phyloP scores from a whole-genome alignment of 2,329 filamentous ascomycete genomes.

The Colletotrichum kahawae region DNA sequence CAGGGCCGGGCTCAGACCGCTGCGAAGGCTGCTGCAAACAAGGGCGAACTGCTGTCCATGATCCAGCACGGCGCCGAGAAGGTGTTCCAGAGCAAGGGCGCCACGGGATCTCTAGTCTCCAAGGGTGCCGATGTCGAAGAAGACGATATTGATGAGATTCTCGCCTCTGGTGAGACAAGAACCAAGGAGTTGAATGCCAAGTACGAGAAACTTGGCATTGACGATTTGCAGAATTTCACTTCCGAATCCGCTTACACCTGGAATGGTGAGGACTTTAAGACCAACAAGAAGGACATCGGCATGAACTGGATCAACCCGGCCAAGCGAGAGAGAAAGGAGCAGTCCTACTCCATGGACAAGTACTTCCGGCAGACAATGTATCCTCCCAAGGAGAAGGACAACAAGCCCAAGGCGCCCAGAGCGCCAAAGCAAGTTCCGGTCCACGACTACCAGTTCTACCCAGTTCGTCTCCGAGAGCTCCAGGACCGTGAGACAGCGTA shows the following conservation, averaged over 20 bases:
- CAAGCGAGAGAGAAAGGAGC: conserved; percentile 97
- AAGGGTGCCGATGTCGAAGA: conserved; percentile 73
- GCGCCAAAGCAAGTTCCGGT: conserved; percentile 91
- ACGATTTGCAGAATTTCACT: conserved; percentile 96
- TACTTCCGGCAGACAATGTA: conserved; percentile 94
- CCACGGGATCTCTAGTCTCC: conserved; percentile 63
- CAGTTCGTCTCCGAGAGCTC: conserved; percentile 79
- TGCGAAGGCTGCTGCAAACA: conserved; percentile 89
- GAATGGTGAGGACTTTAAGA: conserved; percentile 97
- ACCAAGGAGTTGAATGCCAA: conserved; percentile 91
- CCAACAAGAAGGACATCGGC: conserved; percentile 88
- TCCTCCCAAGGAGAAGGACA: conserved; percentile 79
- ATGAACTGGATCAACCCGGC: conserved; percentile 97
- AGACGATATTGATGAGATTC: conserved; percentile 88
- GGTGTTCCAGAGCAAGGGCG: conserved; percentile 80
- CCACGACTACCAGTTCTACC: conserved; percentile 98
- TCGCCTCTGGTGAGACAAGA: conserved; percentile 84
- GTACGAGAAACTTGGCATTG: conserved; percentile 95
- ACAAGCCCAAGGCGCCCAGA: conserved; percentile 93
- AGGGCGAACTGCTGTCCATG: conserved; percentile 96
- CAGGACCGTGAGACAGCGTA: conserved; percentile 96
- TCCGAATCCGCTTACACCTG: conserved; percentile 98
- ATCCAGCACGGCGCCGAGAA: conserved; percentile 98
- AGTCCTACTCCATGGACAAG: conserved; percentile 98
- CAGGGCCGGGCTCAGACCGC: conserved; percentile 93